phyloP scores from a whole-genome alignment of 768 basidiomycete species.

The Rossbeevera mucosa region DNA sequence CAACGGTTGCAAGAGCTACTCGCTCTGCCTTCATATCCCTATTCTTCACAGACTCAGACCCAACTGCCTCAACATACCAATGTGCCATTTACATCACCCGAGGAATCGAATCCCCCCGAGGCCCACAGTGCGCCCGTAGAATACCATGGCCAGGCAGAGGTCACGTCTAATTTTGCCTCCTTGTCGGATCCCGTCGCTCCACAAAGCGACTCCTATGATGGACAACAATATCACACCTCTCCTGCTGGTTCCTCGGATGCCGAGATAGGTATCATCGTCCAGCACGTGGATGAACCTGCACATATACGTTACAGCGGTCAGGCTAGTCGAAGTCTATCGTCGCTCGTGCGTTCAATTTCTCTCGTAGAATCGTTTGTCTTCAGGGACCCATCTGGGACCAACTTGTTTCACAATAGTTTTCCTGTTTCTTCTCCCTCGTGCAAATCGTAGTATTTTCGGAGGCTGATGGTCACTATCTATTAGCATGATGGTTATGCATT shows the following conservation, averaged over 20 bases:
- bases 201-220: constrained; percentile 4
- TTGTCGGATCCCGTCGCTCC: neutral
- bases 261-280: constrained; percentile 15
- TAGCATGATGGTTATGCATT: constrained; percentile 16
- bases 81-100: neutral
- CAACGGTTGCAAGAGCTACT: constrained; percentile 26
- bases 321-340: constrained; percentile 18
- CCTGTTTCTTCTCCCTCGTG: neutral
- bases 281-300: constrained; percentile 10
- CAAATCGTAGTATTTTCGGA: neutral
- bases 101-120: neutral
- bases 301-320: constrained; percentile 13
- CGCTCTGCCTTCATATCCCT: constrained; percentile 5
- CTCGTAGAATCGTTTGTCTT: neutral
- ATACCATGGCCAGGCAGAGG: neutral
- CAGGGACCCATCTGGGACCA: too few species aligned
- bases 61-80: neutral
- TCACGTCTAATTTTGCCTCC: constrained; percentile 6
- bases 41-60: neutral
- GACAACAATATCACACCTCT: constrained; percentile 4
- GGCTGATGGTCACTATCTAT: neutral
- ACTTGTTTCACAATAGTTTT: neutral
- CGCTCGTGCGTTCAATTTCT: constrained; percentile 20
- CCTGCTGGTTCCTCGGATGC: neutral
- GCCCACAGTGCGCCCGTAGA: neutral